phyloP scores from a whole-genome alignment of 345 rosid genomes.

The Acer negundo region DNA sequence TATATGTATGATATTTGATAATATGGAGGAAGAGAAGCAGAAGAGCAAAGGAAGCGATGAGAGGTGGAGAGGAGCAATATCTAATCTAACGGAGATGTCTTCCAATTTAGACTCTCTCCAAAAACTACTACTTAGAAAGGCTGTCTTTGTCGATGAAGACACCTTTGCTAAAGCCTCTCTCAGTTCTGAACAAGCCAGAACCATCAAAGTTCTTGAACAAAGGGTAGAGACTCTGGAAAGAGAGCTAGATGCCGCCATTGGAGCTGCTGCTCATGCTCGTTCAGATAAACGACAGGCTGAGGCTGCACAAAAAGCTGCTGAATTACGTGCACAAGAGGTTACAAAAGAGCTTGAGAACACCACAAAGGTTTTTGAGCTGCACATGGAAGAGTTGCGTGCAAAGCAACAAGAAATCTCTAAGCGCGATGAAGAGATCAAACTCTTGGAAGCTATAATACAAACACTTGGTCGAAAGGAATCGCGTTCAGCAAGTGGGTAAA shows the following conservation, averaged over 20 bases:
- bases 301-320: constrained; percentile 87
- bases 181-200: constrained; percentile 85
- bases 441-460: constrained; percentile 90
- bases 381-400: constrained; percentile 86
- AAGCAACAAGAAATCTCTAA: constrained; percentile 86
- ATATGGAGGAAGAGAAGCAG: constrained; percentile 45
- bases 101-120: constrained; percentile 87
- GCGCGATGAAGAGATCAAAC: constrained; percentile 85
- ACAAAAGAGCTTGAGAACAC: constrained; percentile 96
- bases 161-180: constrained; percentile 86
- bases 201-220: constrained; percentile 97
- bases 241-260: constrained; percentile 94
- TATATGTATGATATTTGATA: not conserved
- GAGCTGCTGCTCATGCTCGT: constrained; percentile 94
- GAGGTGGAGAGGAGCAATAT: constrained; percentile 87
- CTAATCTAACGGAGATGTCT: constrained; percentile 81
- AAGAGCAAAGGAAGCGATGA: constrained; percentile 65
- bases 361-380: constrained; percentile 88
- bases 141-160: constrained; percentile 92
- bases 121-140: constrained; percentile 79
- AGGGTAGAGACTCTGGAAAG: constrained; percentile 93
- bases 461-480: constrained; percentile 78
- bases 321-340: constrained; percentile 70
- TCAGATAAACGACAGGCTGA: constrained; percentile 94
- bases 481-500: constrained; percentile 23